Base-by-base conservation (phyloP, 805 yeast genomes). In the Wickerhamiella lipophila region DNA sequence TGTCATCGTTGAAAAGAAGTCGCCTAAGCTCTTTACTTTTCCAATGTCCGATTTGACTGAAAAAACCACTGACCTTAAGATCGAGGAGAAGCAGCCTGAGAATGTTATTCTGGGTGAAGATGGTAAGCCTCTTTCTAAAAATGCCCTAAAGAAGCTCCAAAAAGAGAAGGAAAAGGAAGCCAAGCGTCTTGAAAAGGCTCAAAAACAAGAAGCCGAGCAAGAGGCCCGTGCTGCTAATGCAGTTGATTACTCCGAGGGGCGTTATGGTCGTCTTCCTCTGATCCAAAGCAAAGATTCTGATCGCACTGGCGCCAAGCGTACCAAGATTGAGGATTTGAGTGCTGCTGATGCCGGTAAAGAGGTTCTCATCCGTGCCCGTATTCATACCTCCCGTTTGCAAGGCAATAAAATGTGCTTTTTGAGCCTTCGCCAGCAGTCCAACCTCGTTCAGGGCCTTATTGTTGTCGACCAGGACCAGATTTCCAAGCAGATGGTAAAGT, bases 401-500 rank as follows among this genome's bases (percentile, higher is more conserved):
- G 95, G 96, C 66, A 95, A 94, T 60, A 87, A 94, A 55, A 79
- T 92, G 82, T 76, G 83, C 48, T 92, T 92, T 66, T 68, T 89
- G 59, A 78, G 94, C 22, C 78, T 92, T 59, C 83, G 99, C 72
- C 98, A 92, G 72, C 95, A 86, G 69, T 72, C 76, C 49, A 76
- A 77, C 52, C 68, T 81, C 60, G 77, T 88, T 60, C 97, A 89
- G 73, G 95, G 83, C 51, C 73, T 92, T 53, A 71, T 88, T 55
- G 85, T 81, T 63, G 81, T 83, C 53, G 78, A 82, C 60, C 77
- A 77, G 60, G 79, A 78, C 53, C 70, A 69, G 9, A 74, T 92
- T 43, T 83, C 95, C 47, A 92, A 92, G 69, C 95, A 83, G 65
- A 83, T 92, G 89, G 94, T 88, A 56, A 92, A 92, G 70, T 92